These are phyloP conservation scores for Chlamydomonas incerta DNA, from an alignment of 139 green algal species.

Conservation along the genomic window DNA sequence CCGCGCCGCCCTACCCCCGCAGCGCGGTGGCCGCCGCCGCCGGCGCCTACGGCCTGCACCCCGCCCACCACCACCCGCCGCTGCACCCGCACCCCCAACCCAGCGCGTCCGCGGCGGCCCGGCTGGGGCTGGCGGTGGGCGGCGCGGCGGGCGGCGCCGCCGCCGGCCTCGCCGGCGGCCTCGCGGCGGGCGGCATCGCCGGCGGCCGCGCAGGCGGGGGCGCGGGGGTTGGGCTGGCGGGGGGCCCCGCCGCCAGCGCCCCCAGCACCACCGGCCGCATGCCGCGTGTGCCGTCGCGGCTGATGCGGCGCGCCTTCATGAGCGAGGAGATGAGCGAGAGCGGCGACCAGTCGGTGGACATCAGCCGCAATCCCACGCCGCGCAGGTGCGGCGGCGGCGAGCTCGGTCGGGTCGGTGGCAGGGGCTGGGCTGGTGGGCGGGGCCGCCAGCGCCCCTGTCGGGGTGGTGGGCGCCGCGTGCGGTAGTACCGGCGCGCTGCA, in stretches of 20 bases:
- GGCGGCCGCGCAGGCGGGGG: background rate
- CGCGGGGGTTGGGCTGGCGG: background rate
- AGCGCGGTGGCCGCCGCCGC: too few species aligned
- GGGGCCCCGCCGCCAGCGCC: background rate
- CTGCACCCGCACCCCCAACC: too few species aligned
- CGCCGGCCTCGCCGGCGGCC: too few species aligned
- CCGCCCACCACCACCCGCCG: too few species aligned
- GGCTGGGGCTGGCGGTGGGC: too few species aligned
- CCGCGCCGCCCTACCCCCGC: too few species aligned
- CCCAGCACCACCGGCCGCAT: background rate
- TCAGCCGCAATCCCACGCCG: slow-evolving; percentile 35
- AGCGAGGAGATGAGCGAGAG: slow-evolving; percentile 13
- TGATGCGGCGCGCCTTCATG: slow-evolving; percentile 28
- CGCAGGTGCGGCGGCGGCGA: background rate
- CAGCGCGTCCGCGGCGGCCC: too few species aligned
- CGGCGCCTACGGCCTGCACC: too few species aligned
- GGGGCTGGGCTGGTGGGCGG: background rate
- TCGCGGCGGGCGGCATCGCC: too few species aligned
- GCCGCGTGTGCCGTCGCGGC: slow-evolving; percentile 35
- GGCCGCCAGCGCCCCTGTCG: background rate
- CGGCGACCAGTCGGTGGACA: background rate
- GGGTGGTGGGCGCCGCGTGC: background rate
- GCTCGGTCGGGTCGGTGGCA: background rate
- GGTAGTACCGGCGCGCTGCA: too few species aligned
- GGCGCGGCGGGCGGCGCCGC: too few species aligned